Evolutionary conservation across 805 yeast species (phyloP).

Genomic region (Myxozyma udenii): DNA sequence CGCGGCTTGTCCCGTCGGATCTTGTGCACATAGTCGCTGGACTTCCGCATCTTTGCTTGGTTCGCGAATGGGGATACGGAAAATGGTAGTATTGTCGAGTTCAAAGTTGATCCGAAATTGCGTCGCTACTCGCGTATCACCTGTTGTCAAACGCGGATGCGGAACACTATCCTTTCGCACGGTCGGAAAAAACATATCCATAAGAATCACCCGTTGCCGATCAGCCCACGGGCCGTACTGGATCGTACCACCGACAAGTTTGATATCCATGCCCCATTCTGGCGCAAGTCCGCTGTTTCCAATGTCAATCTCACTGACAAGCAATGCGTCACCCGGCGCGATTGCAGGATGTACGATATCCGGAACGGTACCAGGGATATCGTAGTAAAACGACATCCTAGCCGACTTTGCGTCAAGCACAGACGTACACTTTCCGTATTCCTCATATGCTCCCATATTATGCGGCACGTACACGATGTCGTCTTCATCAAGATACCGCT

Average conservation of each 20-base stretch:
- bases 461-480: slow-evolving; percentile 37
- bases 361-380: slow-evolving; percentile 66
- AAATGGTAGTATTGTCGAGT: slow-evolving; percentile 60
- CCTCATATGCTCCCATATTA: slow-evolving; percentile 45
- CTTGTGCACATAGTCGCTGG: slow-evolving; percentile 34
- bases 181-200: slow-evolving; percentile 64
- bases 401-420: slow-evolving; percentile 60
- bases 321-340: no score
- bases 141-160: slow-evolving; percentile 45
- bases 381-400: slow-evolving; percentile 61
- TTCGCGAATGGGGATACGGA: slow-evolving; percentile 83
- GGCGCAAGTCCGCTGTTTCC: slow-evolving; percentile 62
- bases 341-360: slow-evolving; percentile 35
- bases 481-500: slow-evolving; percentile 56
- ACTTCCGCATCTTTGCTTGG: slow-evolving; percentile 66
- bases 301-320: slow-evolving; percentile 40
- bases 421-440: slow-evolving; percentile 78
- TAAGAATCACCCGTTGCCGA: slow-evolving; percentile 68
- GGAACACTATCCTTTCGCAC: slow-evolving; percentile 56
- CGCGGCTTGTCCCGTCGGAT: not conserved
- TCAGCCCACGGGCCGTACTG: slow-evolving; percentile 97
- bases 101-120: slow-evolving; percentile 55
- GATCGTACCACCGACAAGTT: slow-evolving; percentile 57
- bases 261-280: slow-evolving; percentile 57
- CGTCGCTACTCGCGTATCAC: slow-evolving; percentile 53